Conservation (phyloP, 176 grass and related monocot species). For the Pontederia crassipes region DNA sequence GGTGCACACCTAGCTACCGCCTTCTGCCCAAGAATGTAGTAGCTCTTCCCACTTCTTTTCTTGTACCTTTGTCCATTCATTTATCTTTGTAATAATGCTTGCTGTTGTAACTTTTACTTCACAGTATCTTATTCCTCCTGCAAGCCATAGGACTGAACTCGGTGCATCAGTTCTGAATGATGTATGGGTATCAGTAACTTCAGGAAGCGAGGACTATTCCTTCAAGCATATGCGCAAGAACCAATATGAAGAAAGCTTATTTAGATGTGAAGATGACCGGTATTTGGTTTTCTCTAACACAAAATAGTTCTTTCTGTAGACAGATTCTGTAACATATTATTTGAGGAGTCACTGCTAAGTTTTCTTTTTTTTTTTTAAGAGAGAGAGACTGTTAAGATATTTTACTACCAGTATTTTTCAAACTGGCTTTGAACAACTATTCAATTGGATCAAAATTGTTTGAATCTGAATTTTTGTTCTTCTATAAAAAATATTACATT, state of each 20-base stretch:
- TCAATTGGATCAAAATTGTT: too few relatives aligned
- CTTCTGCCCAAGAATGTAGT: constrained; percentile 90
- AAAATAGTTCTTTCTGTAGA: too few relatives aligned
- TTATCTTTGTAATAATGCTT: constrained; percentile 3
- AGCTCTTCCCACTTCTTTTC: not conserved
- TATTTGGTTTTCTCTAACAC: constrained; percentile 1
- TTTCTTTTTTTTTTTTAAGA: too few relatives aligned
- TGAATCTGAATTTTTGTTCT: too few relatives aligned
- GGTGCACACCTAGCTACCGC: constrained; percentile 87
- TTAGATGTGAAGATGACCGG: constrained; percentile 99
- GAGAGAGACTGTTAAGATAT: too few relatives aligned
- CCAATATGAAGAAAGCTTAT: constrained; percentile 98
- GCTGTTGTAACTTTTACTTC: constrained; percentile 2
- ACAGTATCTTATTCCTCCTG: constrained; percentile 76
- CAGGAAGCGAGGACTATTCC: constrained; percentile 99
- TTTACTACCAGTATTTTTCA: too few relatives aligned
- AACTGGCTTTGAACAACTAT: too few relatives aligned
- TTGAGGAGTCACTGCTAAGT: too few relatives aligned
- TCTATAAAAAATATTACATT: too few relatives aligned
- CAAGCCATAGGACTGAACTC: constrained; percentile 72
- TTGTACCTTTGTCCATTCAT: not conserved
- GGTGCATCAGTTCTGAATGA: constrained; percentile 82
- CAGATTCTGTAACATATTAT: too few relatives aligned
- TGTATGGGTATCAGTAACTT: constrained; percentile 95
- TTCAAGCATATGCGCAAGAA: constrained; percentile 99